These are phyloP conservation scores for Verticillium nubilum DNA, from an alignment of 2,329 filamentous ascomycete species.

Conservation along the genomic window DNA sequence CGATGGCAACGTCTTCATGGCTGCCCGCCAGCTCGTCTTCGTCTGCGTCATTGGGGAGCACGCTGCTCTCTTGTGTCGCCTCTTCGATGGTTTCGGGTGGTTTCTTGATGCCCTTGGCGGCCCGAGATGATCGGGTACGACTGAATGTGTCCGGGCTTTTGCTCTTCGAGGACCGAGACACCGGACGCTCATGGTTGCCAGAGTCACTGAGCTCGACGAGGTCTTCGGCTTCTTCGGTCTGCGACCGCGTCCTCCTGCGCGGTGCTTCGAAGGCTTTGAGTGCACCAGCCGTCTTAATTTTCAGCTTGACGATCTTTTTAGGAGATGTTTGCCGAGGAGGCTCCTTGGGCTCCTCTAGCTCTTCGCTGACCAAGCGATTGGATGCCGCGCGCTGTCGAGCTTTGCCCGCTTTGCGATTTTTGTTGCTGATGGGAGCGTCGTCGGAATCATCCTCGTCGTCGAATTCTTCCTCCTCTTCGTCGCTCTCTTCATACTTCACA, in stretches of 20 bases:
- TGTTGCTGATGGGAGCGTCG: neutral
- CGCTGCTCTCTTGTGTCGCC: slow-evolving; percentile 47
- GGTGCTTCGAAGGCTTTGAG: slow-evolving; percentile 2
- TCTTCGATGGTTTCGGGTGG: slow-evolving; percentile 44
- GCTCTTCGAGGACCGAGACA: slow-evolving; percentile 45
- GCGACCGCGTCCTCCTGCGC: slow-evolving; percentile 43
- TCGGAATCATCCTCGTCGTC: slow-evolving; percentile 13
- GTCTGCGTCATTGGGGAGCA: slow-evolving; percentile 27
- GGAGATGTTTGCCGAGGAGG: slow-evolving; percentile 21
- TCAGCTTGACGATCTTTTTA: slow-evolving; percentile 40
- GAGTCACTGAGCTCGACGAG: slow-evolving; percentile 56
- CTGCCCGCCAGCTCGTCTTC: slow-evolving; percentile 31
- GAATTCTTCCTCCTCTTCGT: slow-evolving; percentile 32
- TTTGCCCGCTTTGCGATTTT: neutral
- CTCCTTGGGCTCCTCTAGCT: slow-evolving; percentile 6
- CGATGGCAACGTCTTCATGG: slow-evolving; percentile 32
- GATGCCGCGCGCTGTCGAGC: neutral
- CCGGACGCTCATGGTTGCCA: slow-evolving; percentile 48
- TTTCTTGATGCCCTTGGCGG: slow-evolving; percentile 44
- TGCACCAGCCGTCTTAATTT: slow-evolving; percentile 14
- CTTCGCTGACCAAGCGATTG: slow-evolving; percentile 1
- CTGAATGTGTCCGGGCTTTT: slow-evolving; percentile 48
- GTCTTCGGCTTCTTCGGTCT: slow-evolving; percentile 48
- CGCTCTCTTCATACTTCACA: slow-evolving; percentile 42
- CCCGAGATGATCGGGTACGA: slow-evolving; percentile 38